Percentiles rank a stretch among this genome's conserved stretches.
These are phyloP conservation scores for Omphalotus guepiniiformis DNA, from an alignment of 768 basidiomycete species.

Conservation along the genomic window DNA sequence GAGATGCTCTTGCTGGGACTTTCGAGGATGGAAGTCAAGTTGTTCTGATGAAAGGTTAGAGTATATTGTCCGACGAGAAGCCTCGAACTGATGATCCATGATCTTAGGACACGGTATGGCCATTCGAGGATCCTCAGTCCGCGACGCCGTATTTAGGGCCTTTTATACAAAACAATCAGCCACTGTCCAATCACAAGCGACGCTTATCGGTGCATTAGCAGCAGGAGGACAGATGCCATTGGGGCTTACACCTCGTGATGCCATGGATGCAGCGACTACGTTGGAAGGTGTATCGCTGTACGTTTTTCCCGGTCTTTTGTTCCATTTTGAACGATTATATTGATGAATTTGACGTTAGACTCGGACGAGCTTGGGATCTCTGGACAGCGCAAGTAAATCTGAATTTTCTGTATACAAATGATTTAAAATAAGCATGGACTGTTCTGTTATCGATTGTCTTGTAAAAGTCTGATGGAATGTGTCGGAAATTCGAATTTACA, in stretches of 20 bases:
- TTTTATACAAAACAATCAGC: slow-evolving; percentile 17
- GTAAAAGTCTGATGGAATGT: too few relatives aligned
- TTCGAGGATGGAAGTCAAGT: slow-evolving; percentile 13
- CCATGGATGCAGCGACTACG: slow-evolving; percentile 12
- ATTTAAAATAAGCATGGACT: too few relatives aligned
- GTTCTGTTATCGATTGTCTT: too few relatives aligned
- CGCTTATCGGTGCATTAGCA: slow-evolving; percentile 13
- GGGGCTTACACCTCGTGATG: slow-evolving; percentile 13
- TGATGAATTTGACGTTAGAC: neutral
- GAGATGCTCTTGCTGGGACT: slow-evolving; percentile 15
- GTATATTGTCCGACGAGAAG: neutral
- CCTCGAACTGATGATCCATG: too few relatives aligned
- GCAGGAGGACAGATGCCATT: neutral
- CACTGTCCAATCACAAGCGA: slow-evolving; percentile 14
- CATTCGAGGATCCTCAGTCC: slow-evolving; percentile 13
- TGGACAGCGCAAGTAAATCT: slow-evolving; percentile 9
- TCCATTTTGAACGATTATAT: neutral
- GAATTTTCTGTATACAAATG: slow-evolving; percentile 3
- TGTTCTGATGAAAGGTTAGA: slow-evolving; percentile 17
- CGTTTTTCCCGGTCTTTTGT: neutral
- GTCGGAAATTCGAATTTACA: too few relatives aligned
- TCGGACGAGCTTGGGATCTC: slow-evolving; percentile 8
- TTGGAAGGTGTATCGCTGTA: slow-evolving; percentile 10
- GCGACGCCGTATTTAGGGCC: slow-evolving; percentile 16
- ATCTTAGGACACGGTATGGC: slow-evolving; percentile 19